Percentiles rank a stretch among this genome's conserved stretches.
Evolutionary conservation across 1,139 yeast species (phyloP).

Genomic region (Diutina pseudorugosa): DNA sequence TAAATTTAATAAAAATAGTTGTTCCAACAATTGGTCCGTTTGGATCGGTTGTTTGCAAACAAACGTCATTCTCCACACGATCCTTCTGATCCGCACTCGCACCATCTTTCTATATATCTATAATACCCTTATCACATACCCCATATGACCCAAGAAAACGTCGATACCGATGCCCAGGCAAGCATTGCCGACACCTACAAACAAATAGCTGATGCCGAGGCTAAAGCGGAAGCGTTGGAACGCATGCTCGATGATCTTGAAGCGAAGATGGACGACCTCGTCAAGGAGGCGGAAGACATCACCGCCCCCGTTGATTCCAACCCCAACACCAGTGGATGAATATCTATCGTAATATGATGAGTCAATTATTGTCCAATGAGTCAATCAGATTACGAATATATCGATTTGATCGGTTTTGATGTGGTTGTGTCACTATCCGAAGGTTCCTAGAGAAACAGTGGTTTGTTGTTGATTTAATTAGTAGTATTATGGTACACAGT

Average conservation of each 20-base stretch:
- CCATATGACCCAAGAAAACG: not conserved
- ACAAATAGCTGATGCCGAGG: conserved; percentile 2
- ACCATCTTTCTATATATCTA: too few relatives aligned
- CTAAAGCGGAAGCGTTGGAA: not conserved
- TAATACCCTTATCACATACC: not conserved
- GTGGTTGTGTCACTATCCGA: too few relatives aligned
- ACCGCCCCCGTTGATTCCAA: not conserved
- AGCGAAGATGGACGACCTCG: not conserved
- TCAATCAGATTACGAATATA: not conserved
- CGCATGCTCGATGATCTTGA: conserved; percentile 1
- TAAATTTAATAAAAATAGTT: too few relatives aligned
- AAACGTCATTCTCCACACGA: too few relatives aligned
- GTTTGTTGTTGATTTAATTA: too few relatives aligned
- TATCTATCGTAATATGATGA: too few relatives aligned
- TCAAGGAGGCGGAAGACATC: conserved; percentile 2
- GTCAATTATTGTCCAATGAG: too few relatives aligned
- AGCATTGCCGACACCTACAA: conserved; percentile 3
- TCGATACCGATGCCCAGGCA: not conserved
- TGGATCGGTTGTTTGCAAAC: too few relatives aligned
- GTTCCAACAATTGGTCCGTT: too few relatives aligned
- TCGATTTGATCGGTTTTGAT: too few relatives aligned
- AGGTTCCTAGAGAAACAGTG: too few relatives aligned
- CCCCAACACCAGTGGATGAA: not conserved
- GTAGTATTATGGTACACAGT: not conserved
- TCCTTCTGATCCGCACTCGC: not conserved